Evolutionary conservation across 768 basidiomycete genomes (phyloP), one percentile per base, ranked within the genome.

Genomic region (Auriculariales sp.): DNA sequence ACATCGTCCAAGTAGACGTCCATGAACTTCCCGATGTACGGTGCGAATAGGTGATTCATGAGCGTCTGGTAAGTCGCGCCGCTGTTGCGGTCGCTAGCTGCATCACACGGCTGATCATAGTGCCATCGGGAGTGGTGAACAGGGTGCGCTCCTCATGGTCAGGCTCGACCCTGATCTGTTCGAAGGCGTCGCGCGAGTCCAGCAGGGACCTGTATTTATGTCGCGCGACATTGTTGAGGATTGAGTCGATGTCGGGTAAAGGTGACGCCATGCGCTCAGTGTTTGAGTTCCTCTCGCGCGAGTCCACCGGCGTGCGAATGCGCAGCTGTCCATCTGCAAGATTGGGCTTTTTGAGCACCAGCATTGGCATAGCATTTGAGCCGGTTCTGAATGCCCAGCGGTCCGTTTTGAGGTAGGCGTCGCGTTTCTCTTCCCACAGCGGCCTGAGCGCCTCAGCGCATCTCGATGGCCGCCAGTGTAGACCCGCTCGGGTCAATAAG

Each of bases 401-500:
- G 2, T 54, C 54, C 10, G 53, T 51, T 3, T 12, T 22, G 1
- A 54, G 22, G 49, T 55, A 55, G n/a, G 33, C 32, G 0, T 53
- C n/a, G 0, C 24, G 7, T 35, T 66, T 62, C 0, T 63, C 66
- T 0, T 66, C 62, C 1, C 31, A 35, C 0, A 72, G 55, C 33
- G 71, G 64, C 14, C 57, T 48, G 2, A 69, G 29, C 0, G 65
- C 53, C 7, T 65, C 54, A 0, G 65, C 62, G 46, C 70, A 72
- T 3, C 57, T 34, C 0, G 68, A 63, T 1, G 59, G 10, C 9
- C 62, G 58, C 36, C 66, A 66, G 56, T 49, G 46, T 69, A 70
- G 7, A 35, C 46, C 59, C 59, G 0, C 56, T 47, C 3, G 65
- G 58, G 33, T 71, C 65, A 4, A 68, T 64, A 0, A 74, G 50